phyloP scores from a whole-genome alignment of 495 filamentous ascomycete species.

The Annulohypoxylon bovei region DNA sequence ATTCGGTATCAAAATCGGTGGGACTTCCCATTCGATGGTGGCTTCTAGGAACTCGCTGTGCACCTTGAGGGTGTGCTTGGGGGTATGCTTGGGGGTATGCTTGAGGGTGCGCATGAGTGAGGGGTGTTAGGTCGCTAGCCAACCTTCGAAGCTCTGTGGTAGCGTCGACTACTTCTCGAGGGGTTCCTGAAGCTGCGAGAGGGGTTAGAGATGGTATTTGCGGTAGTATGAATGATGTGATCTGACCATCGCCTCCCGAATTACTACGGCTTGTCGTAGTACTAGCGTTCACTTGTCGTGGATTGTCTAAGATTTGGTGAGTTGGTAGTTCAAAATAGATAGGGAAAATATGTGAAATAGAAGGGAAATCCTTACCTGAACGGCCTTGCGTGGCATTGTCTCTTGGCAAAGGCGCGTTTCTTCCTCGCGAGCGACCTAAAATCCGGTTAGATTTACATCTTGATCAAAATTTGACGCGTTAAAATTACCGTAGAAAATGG shows the following conservation, averaged over 20 bases:
- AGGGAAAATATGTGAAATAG: neutral
- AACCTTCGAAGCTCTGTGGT: constrained; percentile 18
- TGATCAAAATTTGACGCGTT: neutral
- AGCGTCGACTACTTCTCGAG: constrained; percentile 13
- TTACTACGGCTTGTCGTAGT: neutral
- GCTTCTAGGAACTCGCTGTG: neutral
- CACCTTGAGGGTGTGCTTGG: too few species aligned
- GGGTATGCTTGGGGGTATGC: neutral
- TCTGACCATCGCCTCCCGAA: neutral
- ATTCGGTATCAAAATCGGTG: neutral
- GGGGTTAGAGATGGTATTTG: neutral
- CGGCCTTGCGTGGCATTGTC: neutral
- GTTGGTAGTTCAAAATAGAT: neutral
- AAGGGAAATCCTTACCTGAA: neutral
- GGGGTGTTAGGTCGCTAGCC: neutral
- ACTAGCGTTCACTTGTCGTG: neutral
- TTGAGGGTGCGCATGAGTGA: neutral
- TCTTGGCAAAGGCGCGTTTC: neutral
- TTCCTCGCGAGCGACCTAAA: neutral
- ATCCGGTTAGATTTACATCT: neutral
- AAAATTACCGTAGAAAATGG: constrained; percentile 10
- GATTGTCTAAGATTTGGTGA: neutral
- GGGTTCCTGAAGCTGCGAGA: neutral
- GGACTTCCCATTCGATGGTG: neutral
- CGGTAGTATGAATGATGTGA: neutral